phyloP scores from a whole-genome alignment of 345 rosid species.

The Arabis hirsuta region DNA sequence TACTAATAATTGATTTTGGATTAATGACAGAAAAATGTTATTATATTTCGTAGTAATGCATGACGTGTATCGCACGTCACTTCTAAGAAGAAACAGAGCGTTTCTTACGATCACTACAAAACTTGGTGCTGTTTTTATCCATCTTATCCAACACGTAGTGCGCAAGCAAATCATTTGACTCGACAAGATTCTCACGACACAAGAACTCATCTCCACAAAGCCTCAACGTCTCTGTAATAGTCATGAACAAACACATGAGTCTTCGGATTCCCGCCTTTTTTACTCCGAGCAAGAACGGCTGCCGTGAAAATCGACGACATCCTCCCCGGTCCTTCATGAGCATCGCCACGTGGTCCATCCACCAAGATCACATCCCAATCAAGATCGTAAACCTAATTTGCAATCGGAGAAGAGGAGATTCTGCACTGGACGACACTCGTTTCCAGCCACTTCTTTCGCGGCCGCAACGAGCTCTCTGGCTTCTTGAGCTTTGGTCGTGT shows the following conservation, averaged over 20 bases:
- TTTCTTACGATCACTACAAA: slow-evolving; percentile 16
- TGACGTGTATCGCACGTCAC: too few relatives aligned
- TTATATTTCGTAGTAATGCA: too few relatives aligned
- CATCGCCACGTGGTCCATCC: slow-evolving; percentile 95
- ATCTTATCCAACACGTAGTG: slow-evolving; percentile 87
- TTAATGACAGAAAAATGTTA: too few relatives aligned
- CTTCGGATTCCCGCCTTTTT: slow-evolving; percentile 54
- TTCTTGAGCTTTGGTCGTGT: slow-evolving; percentile 79
- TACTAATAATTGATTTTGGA: too few relatives aligned
- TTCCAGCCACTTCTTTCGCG: slow-evolving; percentile 58
- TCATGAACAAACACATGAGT: too few relatives aligned
- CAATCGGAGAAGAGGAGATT: slow-evolving; percentile 90
- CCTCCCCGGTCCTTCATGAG: slow-evolving; percentile 74
- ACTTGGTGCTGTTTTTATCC: slow-evolving; percentile 57
- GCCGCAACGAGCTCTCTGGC: slow-evolving; percentile 60
- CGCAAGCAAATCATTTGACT: slow-evolving; percentile 62
- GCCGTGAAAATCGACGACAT: slow-evolving; percentile 94
- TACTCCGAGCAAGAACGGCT: slow-evolving; percentile 74
- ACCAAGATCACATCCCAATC: slow-evolving; percentile 95
- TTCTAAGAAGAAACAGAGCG: too few relatives aligned
- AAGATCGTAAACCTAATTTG: slow-evolving; percentile 76
- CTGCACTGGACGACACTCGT: slow-evolving; percentile 93
- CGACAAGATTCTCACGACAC: slow-evolving; percentile 83
- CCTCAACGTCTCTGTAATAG: slow-evolving; percentile 70
- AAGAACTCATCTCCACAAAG: slow-evolving; percentile 82